These are phyloP conservation scores for Pythium scleroteichum DNA, from an alignment of 352 stramenopile genomes.

Conservation along the genomic window DNA sequence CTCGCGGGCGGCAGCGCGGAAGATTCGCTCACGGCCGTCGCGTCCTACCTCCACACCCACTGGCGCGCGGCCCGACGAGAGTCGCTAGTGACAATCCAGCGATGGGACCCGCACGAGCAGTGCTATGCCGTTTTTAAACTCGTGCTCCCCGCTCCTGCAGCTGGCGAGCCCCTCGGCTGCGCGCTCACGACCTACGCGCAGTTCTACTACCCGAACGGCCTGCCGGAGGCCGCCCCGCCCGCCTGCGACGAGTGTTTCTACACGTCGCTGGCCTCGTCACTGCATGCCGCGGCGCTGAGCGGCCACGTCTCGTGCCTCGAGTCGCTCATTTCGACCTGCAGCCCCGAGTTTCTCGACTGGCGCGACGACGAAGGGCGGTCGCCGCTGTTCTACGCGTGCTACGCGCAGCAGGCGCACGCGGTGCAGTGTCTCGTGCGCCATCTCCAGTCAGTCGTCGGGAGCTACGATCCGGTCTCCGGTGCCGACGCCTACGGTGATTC, in stretches of 20 bases:
- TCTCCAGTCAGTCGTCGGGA: not conserved
- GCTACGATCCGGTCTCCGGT: slow-evolving; percentile 16
- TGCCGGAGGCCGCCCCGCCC: not conserved
- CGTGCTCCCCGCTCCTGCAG: slow-evolving; percentile 8
- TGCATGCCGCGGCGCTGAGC: slow-evolving; percentile 57
- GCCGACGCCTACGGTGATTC: slow-evolving; percentile 58
- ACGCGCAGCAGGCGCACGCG: slow-evolving; percentile 47
- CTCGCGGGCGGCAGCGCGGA: not conserved
- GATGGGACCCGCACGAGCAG: slow-evolving; percentile 46
- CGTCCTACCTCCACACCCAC: slow-evolving; percentile 26
- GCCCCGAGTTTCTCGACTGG: slow-evolving; percentile 45
- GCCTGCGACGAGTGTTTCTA: slow-evolving; percentile 64
- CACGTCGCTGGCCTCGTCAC: slow-evolving; percentile 46
- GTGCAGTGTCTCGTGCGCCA: slow-evolving; percentile 38
- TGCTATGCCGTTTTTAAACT: slow-evolving; percentile 42
- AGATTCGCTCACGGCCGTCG: slow-evolving; percentile 23
- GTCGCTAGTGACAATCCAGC: slow-evolving; percentile 42
- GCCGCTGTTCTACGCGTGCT: slow-evolving; percentile 75
- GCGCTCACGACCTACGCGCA: slow-evolving; percentile 51
- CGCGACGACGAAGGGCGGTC: slow-evolving; percentile 63
- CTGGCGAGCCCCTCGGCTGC: slow-evolving; percentile 36
- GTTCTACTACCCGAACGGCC: slow-evolving; percentile 37
- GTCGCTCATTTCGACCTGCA: slow-evolving; percentile 11
- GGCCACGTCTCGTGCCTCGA: slow-evolving; percentile 59
- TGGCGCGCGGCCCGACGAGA: slow-evolving; percentile 15